Conservation (phyloP, 2,329 filamentous ascomycete genomes). For the Emergomyces pasteurianus region DNA sequence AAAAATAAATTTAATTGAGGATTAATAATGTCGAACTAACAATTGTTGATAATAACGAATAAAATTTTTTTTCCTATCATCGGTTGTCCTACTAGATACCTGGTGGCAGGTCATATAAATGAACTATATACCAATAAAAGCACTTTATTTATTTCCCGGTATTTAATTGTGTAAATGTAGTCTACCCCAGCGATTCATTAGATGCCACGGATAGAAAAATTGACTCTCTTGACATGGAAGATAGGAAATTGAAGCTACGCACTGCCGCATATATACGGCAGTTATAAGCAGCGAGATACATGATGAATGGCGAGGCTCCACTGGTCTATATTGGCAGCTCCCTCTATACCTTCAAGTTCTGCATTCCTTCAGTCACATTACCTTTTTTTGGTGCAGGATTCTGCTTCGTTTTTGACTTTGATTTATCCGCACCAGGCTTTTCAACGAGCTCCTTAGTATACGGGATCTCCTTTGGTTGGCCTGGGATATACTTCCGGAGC, state of each 20-base stretch:
- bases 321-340: not conserved
- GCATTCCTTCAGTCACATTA: conserved; percentile 29
- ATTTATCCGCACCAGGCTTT: conserved; percentile 53
- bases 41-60: too few relatives aligned
- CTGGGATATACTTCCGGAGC: conserved; percentile 80
- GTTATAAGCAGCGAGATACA: too few relatives aligned
- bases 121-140: too few relatives aligned
- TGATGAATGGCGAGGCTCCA: too few relatives aligned
- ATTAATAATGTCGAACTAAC: not conserved
- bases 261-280: too few relatives aligned
- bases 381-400: conserved; percentile 19
- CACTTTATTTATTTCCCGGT: too few relatives aligned
- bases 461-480: conserved; percentile 76
- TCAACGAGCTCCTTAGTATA: conserved; percentile 79
- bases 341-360: conserved; percentile 29
- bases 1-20: not conserved
- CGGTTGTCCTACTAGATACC: too few relatives aligned
- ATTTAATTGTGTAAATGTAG: not conserved
- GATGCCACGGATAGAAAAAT: not conserved
- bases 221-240: too few relatives aligned
- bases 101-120: too few relatives aligned
- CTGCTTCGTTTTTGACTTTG: conserved; percentile 29
- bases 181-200: not conserved
- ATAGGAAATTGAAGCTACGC: too few relatives aligned
- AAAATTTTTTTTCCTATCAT: too few relatives aligned